Evolutionary conservation across 1,284 basidiomycete genomes (phyloP), one percentile per base, ranked within the genome.

Genomic region (Cystobasidium sp.): DNA sequence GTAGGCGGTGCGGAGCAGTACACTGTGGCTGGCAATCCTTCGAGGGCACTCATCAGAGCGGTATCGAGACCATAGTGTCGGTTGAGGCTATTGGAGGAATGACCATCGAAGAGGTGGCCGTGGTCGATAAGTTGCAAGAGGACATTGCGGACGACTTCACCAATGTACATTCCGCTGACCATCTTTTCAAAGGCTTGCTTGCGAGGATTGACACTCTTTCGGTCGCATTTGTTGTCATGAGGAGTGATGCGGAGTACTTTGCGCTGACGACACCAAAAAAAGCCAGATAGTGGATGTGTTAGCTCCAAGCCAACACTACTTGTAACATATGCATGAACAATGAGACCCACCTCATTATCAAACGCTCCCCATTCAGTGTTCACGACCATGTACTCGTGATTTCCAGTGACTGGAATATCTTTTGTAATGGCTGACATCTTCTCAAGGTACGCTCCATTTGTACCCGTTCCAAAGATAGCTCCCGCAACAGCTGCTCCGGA

Each of bases 81-180:
- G 84, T 98, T 97, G 76, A 99, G 82, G 8, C 83, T 81, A 0
- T 84, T 76, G 6, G 91, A 91, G 0, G 90, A 89, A 79, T 87
- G 88, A 3, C 97, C 96, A 73, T 85, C 83, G 83, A 99, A 97
- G 41, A 98, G 85, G 20, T 85, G 76, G 31, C 83, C 82, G 59
- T 82, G 88, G 81, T 98, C 96, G 79, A 98, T 87, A 76, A 99
- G 85, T 75, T 93, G 88, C 41, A 96, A 85, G 61, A 98, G 85
- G 76, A 97, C 85, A 80, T 92, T 91, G 63, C 96, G 90, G 22
- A 90, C 88, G 77, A 98, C 88, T 84, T 99, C 96, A 74, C 96
- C 96, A 51, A 98, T 88, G 83, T 99, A 98, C 95, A 99, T 98
- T 75, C 97, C 97, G 2, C 94, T 97, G 78, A 99, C 92, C 85